Base-by-base conservation (phyloP, 306 rosid species). In the Trifolium dubium region DNA sequence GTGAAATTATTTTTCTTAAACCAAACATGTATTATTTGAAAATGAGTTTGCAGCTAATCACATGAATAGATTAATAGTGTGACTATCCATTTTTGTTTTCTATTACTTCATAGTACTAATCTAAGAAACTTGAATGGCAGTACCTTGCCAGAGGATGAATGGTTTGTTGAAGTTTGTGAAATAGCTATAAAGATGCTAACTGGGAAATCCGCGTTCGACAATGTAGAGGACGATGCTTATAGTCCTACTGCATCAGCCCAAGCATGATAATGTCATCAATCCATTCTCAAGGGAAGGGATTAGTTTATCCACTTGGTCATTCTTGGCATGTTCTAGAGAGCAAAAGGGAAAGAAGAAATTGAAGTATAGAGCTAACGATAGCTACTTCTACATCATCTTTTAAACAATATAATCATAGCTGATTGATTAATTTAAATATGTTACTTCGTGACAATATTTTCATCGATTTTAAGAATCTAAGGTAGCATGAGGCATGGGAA, bases 141-240 rank as follows among this genome's bases (percentile, higher is more conserved):
- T 74, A 75, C 77, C 9, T 81, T 88, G 83, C 99, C 97, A 23
- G 95, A 92, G 75, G 96, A 90, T 67, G 99, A 89, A 41, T 94
- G 96, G 96, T 94, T 94, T 81, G 99, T 92, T 65, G 93, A 94
- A 82, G 92, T 92, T 41, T 84, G 90, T 13, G 95, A 92, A 80
- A 94, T 92, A 68, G 89, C 97, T 23, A 73, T 88, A 56, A 88
- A 94, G 87, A 87, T 89, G 88, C 62, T 92, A 62, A 87, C 73
- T 1, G 97, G 96, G 68, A 89, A 87, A 84, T 80, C 89, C 17
- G 86, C 71, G 80, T 89, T 91, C 59, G 81, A 88, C 29, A 61
- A 43, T 46, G 75, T 78, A 47, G 96, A 91, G 28, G 82, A 80
- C 67, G 91, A 91, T 10, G 85, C 2, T 68, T 46, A 77, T 46